Base-by-base conservation (phyloP, 306 rosid genomes). In the Purshia tridentata region DNA sequence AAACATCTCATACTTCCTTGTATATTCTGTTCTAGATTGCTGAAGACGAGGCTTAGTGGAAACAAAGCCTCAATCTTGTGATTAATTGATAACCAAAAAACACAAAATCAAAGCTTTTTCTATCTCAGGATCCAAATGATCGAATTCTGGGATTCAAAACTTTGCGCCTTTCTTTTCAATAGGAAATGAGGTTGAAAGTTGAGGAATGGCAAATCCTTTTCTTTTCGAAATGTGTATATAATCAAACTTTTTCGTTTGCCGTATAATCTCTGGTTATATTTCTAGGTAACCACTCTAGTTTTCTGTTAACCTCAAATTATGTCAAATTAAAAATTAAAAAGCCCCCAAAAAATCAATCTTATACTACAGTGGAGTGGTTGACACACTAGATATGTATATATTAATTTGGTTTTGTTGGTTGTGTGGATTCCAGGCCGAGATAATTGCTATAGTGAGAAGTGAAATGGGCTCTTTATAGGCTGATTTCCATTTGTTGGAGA, bases 401-500 rank as follows among this genome's bases (percentile, higher is more conserved):
- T 29, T 29, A 29, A 29, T 29, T 29, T 29, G 35, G 1, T 29
- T 29, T 29, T 29, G 35, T 29, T 29, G 35, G 35, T 29, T 8
- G 53, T 44, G 29, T 23, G 29, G 54, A 55, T 56, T 69, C 54
- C 54, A 15, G 16, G 19, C 18, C 40, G 9, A 12, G 23, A 5
- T 71, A 44, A 23, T 23, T 66, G 70, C 58, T 70, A 4, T 6
- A 9, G 22, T 35, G 47, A 23, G 22, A 2, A 35, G 49, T 48
- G 73, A 53, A 64, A 65, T 65, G 77, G 6, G 19, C 47, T 51
- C 19, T 29, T 7, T 23, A 29, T 63, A 64, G 16, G 57, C 58
- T 75, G 73, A 82, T 81, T 85, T 70, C 15, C 62, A 42, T 73
- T 68, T 52, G 61, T 68, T 77, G 47, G 78, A 81, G 23, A 71